A percentile compares a stretch with the other conserved stretches of the same genome.
Conservation (phyloP, 177 flowering plant species). For the Tripterygium wilfordii region DNA sequence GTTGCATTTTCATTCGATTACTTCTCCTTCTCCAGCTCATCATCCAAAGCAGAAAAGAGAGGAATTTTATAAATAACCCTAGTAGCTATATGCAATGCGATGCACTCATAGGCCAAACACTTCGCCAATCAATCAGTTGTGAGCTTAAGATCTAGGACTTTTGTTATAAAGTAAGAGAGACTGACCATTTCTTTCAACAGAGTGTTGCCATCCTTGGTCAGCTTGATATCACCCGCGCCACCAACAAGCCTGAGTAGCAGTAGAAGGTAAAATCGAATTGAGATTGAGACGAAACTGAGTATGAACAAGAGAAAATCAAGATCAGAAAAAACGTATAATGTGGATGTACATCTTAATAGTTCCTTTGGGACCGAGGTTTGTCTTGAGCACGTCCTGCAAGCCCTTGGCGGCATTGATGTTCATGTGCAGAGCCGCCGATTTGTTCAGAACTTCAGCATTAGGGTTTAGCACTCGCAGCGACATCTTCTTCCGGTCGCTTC, state of each 20-base stretch:
- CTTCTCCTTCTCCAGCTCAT: too few relatives aligned
- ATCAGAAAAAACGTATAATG: background rate
- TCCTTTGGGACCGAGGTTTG: slow-evolving; percentile 97
- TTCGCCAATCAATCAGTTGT: too few relatives aligned
- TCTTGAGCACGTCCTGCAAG: slow-evolving; percentile 88
- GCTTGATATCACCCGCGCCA: slow-evolving; percentile 94
- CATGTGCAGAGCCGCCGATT: slow-evolving; percentile 93
- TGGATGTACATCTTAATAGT: slow-evolving; percentile 87
- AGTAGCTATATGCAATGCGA: too few relatives aligned
- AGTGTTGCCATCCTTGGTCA: slow-evolving; percentile 98
- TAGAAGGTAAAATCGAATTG: background rate
- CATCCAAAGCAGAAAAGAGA: too few relatives aligned
- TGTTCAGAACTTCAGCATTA: slow-evolving; percentile 96
- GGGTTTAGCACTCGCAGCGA: slow-evolving; percentile 82
- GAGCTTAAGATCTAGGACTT: background rate
- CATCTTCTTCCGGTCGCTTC: too few relatives aligned
- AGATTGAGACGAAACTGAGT: background rate
- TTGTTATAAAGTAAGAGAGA: background rate
- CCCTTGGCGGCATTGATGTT: slow-evolving; percentile 99
- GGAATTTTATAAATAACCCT: too few relatives aligned
- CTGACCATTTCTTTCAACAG: slow-evolving; percentile 88
- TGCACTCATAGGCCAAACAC: too few relatives aligned
- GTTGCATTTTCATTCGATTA: too few relatives aligned
- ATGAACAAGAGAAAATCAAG: background rate
- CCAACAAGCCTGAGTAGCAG: slow-evolving; percentile 85